Evolutionary conservation across 2,329 filamentous ascomycete species (phyloP).

Genomic region (Penicillium freii): DNA sequence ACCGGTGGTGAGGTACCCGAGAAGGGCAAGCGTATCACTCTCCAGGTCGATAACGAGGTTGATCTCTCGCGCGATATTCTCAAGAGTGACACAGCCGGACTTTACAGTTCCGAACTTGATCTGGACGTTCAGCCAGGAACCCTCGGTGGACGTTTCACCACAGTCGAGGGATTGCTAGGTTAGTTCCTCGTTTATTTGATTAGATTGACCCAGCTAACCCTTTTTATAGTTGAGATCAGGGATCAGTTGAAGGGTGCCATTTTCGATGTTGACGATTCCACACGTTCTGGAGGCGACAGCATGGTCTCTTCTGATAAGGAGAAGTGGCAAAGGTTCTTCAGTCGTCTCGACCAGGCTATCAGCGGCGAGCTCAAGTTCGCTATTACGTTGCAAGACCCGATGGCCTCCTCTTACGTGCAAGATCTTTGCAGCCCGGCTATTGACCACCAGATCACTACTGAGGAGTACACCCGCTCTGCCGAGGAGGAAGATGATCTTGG

Average conservation of each 20-base stretch:
- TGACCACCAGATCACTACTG: constrained; percentile 76
- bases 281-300: constrained; percentile 70
- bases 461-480: constrained; percentile 81
- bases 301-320: constrained; percentile 63
- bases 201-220: background rate
- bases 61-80: constrained; percentile 91
- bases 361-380: constrained; percentile 76
- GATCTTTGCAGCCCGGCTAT: constrained; percentile 74
- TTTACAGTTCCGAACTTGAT: constrained; percentile 82
- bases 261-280: constrained; percentile 67
- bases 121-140: constrained; percentile 69
- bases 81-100: constrained; percentile 87
- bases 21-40: constrained; percentile 77
- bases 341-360: constrained; percentile 71
- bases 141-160: constrained; percentile 93
- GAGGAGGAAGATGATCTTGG: constrained; percentile 95
- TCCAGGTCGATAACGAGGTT: constrained; percentile 65
- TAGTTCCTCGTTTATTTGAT: background rate
- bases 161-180: constrained; percentile 68
- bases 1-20: constrained; percentile 90
- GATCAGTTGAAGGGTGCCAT: constrained; percentile 86
- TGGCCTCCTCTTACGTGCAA: constrained; percentile 93
- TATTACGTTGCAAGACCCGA: constrained; percentile 78
- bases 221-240: constrained; percentile 79
- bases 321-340: constrained; percentile 81